Conservation (phyloP, 352 stramenopile species). For the Globisporangium orthogonon region DNA sequence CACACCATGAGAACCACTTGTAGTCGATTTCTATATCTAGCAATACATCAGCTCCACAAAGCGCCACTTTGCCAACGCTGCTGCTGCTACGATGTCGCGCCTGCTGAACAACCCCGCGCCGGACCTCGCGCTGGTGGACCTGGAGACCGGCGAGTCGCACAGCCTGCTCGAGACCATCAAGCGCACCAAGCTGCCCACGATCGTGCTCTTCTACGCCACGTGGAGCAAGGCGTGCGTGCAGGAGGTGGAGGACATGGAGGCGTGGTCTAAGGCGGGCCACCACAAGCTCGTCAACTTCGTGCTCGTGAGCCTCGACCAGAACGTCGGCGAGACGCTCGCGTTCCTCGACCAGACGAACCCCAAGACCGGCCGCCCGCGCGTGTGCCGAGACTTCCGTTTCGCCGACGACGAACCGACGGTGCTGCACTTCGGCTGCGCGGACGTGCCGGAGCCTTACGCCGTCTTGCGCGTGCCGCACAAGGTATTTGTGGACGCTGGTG, state of each 20-base stretch:
- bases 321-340: constrained; percentile 34
- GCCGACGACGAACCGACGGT: constrained; percentile 39
- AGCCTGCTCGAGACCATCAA: constrained; percentile 28
- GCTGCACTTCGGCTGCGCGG: constrained; percentile 40
- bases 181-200: constrained; percentile 25
- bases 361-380: constrained; percentile 29
- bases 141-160: constrained; percentile 37
- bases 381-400: constrained; percentile 42
- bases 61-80: not conserved
- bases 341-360: constrained; percentile 40
- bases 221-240: constrained; percentile 48
- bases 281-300: constrained; percentile 50
- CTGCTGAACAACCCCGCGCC: constrained; percentile 40
- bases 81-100: constrained; percentile 25
- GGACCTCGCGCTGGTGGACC: constrained; percentile 40
- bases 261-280: constrained; percentile 44
- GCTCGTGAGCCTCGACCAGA: constrained; percentile 58
- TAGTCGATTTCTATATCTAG: not conserved
- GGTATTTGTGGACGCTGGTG: constrained; percentile 35
- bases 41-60: too few relatives aligned
- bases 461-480: constrained; percentile 45
- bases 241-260: constrained; percentile 50
- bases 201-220: constrained; percentile 60
- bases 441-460: constrained; percentile 47
- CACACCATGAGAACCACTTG: too few relatives aligned